phyloP scores from a whole-genome alignment of 306 rosid species.

The Abrus pulchellus region DNA sequence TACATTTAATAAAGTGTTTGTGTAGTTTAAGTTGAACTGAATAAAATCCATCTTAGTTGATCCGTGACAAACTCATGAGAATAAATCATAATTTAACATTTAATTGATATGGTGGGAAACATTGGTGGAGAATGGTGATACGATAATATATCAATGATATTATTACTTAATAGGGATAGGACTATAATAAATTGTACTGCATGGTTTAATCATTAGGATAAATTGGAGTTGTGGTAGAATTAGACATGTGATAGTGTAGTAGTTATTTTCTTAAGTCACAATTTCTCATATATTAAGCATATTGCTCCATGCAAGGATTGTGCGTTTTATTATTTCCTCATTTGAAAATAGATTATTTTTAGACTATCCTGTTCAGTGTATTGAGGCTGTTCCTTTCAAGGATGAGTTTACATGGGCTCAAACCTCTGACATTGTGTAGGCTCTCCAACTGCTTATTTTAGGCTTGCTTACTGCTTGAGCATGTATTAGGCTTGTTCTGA shows the following conservation, averaged over 20 bases:
- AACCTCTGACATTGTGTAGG: neutral
- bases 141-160: neutral
- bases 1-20: neutral
- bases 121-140: neutral
- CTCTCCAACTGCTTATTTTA: neutral
- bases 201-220: neutral
- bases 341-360: too few relatives aligned
- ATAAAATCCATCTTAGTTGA: neutral
- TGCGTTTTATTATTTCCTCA: too few relatives aligned
- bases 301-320: too few relatives aligned
- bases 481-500: neutral
- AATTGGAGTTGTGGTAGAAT: neutral
- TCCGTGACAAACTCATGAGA: neutral
- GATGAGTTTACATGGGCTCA: neutral
- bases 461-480: neutral
- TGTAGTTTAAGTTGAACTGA: constrained; percentile 16
- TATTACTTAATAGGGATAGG: neutral
- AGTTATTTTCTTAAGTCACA: neutral
- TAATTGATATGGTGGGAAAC: neutral
- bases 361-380: neutral
- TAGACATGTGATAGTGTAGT: neutral
- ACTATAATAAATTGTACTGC: neutral
- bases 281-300: neutral
- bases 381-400: neutral
- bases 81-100: neutral